phyloP scores from a whole-genome alignment of 2,329 filamentous ascomycete genomes.

The Aureobasidium subglaciale region DNA sequence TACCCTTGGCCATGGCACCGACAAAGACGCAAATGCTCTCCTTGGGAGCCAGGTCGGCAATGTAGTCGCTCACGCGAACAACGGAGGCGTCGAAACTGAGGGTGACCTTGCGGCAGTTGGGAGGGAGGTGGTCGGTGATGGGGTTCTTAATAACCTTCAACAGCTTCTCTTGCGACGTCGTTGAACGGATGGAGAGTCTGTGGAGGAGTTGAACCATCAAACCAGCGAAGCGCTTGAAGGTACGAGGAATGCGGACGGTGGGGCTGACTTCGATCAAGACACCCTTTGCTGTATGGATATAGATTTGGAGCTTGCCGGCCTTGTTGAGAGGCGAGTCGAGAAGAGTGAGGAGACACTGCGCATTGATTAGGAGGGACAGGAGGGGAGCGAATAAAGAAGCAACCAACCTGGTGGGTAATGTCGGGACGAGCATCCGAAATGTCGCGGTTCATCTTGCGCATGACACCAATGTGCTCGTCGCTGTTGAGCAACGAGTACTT shows the following conservation, averaged over 20 bases:
- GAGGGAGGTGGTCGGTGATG: conserved; percentile 91
- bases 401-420: conserved; percentile 91
- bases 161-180: conserved; percentile 94
- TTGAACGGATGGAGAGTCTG: conserved; percentile 89
- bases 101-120: conserved; percentile 96
- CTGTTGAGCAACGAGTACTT: conserved; percentile 98
- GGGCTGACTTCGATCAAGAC: conserved; percentile 97
- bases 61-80: conserved; percentile 81
- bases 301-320: conserved; percentile 93
- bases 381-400: not conserved
- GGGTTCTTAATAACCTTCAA: conserved; percentile 97
- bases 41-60: conserved; percentile 67
- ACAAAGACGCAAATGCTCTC: conserved; percentile 98
- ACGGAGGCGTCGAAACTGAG: conserved; percentile 88
- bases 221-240: conserved; percentile 97
- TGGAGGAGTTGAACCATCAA: conserved; percentile 98
- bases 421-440: conserved; percentile 96
- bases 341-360: conserved; percentile 87
- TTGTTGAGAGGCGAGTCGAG: conserved; percentile 99
- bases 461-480: conserved; percentile 97
- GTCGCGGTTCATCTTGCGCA: conserved; percentile 99
- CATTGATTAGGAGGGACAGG: conserved; percentile 2
- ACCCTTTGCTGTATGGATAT: conserved; percentile 95
- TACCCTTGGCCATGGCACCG: conserved; percentile 95
- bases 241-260: conserved; percentile 94